Conservation (phyloP, 2,329 filamentous ascomycete species). For the Ampelomyces quisqualis region DNA sequence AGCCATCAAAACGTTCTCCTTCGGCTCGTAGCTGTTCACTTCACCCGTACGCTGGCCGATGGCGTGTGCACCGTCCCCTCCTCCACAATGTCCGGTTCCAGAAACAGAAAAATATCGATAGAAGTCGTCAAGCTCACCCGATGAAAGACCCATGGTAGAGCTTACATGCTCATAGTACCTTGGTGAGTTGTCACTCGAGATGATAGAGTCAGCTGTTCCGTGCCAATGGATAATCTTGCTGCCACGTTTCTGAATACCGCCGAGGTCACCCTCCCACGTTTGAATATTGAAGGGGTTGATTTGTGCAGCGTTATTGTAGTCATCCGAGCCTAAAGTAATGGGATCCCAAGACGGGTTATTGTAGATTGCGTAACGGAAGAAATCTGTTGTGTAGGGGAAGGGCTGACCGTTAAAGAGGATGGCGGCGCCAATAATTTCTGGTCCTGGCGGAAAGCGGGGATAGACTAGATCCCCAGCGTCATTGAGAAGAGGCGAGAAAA, state of each 20-base stretch:
- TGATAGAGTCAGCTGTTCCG: constrained; percentile 48
- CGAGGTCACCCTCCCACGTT: constrained; percentile 47
- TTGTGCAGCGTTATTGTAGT: constrained; percentile 44
- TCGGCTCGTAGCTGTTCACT: constrained; percentile 34
- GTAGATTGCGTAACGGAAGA: constrained; percentile 53
- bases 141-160: constrained; percentile 44
- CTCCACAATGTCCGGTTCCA: constrained; percentile 55
- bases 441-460: constrained; percentile 54
- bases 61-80: constrained; percentile 50
- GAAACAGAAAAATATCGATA: constrained; percentile 56
- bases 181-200: constrained; percentile 49
- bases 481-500: constrained; percentile 48
- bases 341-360: constrained; percentile 49
- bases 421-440: constrained; percentile 44
- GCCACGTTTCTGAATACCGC: constrained; percentile 41
- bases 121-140: constrained; percentile 45
- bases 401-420: constrained; percentile 45
- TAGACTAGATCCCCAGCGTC: constrained; percentile 51
- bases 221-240: constrained; percentile 53
- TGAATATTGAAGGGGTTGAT: constrained; percentile 44
- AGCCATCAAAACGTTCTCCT: constrained; percentile 51
- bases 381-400: constrained; percentile 50
- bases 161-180: constrained; percentile 54
- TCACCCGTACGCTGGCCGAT: constrained; percentile 32
- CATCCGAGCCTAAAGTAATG: constrained; percentile 40